Evolutionary conservation across 805 yeast species (phyloP).

Genomic region (Millerago galiae): DNA sequence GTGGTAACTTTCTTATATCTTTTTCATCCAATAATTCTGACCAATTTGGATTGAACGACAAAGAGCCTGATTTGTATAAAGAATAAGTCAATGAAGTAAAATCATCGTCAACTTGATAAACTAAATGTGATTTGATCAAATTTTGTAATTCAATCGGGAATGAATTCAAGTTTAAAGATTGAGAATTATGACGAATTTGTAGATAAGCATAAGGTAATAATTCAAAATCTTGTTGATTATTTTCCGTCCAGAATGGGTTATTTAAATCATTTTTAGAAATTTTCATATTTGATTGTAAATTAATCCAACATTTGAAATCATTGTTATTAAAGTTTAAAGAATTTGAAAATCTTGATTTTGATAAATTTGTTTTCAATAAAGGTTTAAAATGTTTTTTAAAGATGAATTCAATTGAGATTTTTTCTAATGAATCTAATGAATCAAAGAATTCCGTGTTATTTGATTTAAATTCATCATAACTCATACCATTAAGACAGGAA

Average conservation of each 20-base stretch:
- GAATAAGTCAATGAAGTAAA: slow-evolving; percentile 27
- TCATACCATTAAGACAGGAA: slow-evolving; percentile 7
- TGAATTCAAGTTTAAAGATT: slow-evolving; percentile 18
- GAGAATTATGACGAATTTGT: slow-evolving; percentile 40
- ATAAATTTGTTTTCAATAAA: slow-evolving; percentile 11
- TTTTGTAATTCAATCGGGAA: slow-evolving; percentile 26
- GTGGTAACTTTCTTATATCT: slow-evolving; percentile 45
- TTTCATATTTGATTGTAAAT: slow-evolving; percentile 19
- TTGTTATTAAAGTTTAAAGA: background rate
- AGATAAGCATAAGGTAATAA: slow-evolving; percentile 44
- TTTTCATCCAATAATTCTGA: slow-evolving; percentile 22
- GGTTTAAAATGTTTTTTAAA: slow-evolving; percentile 21
- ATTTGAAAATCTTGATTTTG: slow-evolving; percentile 19
- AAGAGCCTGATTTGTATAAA: slow-evolving; percentile 23
- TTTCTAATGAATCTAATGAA: slow-evolving; percentile 18
- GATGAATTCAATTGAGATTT: slow-evolving; percentile 24
- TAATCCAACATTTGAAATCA: slow-evolving; percentile 19
- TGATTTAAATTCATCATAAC: slow-evolving; percentile 10
- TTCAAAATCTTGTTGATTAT: slow-evolving; percentile 8
- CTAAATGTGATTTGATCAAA: slow-evolving; percentile 41
- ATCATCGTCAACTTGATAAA: slow-evolving; percentile 35
- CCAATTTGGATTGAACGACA: slow-evolving; percentile 35
- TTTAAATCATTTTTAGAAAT: slow-evolving; percentile 9
- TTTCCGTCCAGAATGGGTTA: slow-evolving; percentile 11
- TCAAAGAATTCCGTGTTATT: slow-evolving; percentile 8